These are phyloP conservation scores for Eucalyptus cloeziana DNA, from an alignment of 345 rosid species.

Conservation along the genomic window DNA sequence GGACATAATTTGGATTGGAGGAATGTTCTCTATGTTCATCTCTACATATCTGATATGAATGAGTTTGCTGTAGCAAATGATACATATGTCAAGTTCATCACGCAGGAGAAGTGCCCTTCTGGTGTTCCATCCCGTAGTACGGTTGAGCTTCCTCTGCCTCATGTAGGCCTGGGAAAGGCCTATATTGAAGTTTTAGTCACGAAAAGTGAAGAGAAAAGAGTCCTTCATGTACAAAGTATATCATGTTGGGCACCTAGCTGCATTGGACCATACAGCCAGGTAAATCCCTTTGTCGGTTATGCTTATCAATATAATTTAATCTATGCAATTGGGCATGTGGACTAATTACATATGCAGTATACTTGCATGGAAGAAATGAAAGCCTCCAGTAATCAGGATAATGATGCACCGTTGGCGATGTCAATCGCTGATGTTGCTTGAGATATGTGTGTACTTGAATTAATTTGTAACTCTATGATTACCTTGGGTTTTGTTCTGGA, in stretches of 20 bases:
- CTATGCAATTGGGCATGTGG: neutral
- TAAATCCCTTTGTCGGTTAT: neutral
- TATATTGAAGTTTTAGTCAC: conserved; percentile 75
- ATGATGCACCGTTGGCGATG: neutral
- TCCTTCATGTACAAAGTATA: conserved; percentile 92
- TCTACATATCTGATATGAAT: conserved; percentile 80
- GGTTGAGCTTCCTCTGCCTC: conserved; percentile 69
- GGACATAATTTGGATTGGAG: conserved; percentile 57
- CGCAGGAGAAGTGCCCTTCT: conserved; percentile 77
- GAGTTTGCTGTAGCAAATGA: conserved; percentile 71
- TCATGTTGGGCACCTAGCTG: conserved; percentile 99
- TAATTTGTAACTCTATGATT: neutral
- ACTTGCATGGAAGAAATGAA: neutral
- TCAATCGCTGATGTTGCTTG: neutral
- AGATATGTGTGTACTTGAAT: neutral
- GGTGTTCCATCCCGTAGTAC: conserved; percentile 99
- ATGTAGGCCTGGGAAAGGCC: conserved; percentile 68
- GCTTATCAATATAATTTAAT: neutral
- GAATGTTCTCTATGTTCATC: conserved; percentile 80
- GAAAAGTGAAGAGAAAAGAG: conserved; percentile 62
- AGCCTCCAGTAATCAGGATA: neutral
- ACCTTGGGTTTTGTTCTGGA: neutral
- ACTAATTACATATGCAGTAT: neutral
- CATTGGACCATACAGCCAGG: conserved; percentile 99
- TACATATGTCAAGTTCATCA: conserved; percentile 75